phyloP scores from a whole-genome alignment of 2,329 filamentous ascomycete genomes.

The Penicillium sp. region DNA sequence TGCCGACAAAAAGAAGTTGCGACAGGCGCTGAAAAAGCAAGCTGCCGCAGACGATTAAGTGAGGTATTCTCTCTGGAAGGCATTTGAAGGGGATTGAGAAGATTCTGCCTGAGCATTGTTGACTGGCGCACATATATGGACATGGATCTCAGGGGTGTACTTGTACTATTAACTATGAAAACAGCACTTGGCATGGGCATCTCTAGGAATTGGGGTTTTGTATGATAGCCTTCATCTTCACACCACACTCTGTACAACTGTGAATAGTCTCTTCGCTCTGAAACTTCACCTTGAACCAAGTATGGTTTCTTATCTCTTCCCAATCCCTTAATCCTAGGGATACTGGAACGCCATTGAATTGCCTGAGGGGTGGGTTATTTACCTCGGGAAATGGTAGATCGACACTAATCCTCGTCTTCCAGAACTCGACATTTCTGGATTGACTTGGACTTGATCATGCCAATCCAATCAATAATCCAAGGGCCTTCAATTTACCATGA shows the following conservation, averaged over 20 bases:
- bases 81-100: background rate
- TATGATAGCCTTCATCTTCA: conserved; percentile 20
- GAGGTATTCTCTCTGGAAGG: conserved; percentile 1
- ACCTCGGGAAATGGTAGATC: no score
- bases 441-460: no score
- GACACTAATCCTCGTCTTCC: no score
- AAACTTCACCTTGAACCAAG: conserved; percentile 1
- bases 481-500: no score
- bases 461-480: no score
- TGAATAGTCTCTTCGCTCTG: conserved; percentile 30
- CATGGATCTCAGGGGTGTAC: conserved; percentile 6
- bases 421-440: no score
- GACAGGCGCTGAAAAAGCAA: conserved; percentile 43
- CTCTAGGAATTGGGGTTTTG: conserved; percentile 13
- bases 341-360: no score
- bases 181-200: conserved; percentile 14
- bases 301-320: no score
- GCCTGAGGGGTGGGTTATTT: no score
- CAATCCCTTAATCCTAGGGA: no score
- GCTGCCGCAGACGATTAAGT: conserved; percentile 14
- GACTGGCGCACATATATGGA: conserved; percentile 11
- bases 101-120: conserved; percentile 4
- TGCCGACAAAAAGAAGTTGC: conserved; percentile 43
- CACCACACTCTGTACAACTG: conserved; percentile 14
- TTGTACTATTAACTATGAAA: conserved; percentile 14